phyloP scores from a whole-genome alignment of 202 grass and related monocot genomes.

The Miscanthus sacchariflorus region DNA sequence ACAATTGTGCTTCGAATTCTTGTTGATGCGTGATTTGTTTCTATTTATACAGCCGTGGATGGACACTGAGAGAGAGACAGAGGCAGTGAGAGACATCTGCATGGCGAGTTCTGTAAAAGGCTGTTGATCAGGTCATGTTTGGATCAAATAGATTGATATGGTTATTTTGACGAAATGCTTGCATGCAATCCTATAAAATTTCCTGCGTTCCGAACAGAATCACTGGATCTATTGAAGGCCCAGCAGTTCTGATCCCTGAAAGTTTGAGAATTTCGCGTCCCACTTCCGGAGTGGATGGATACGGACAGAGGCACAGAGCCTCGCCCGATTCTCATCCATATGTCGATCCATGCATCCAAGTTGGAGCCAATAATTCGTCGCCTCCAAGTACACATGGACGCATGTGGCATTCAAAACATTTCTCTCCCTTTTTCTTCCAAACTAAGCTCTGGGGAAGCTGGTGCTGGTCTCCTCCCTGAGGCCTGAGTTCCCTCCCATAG shows the following conservation, averaged over 20 bases:
- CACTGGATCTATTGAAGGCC: not conserved
- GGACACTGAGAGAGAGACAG: not conserved
- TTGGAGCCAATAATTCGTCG: slow-evolving; percentile 48
- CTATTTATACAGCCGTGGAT: slow-evolving; percentile 13
- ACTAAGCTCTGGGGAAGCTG: not conserved
- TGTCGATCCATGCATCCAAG: slow-evolving; percentile 30
- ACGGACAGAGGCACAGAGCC: not conserved
- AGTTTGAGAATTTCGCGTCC: not conserved
- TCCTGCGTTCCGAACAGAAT: not conserved
- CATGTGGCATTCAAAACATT: slow-evolving; percentile 62
- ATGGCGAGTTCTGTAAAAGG: not conserved
- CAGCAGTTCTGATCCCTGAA: not conserved
- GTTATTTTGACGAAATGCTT: not conserved
- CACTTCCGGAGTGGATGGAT: not conserved
- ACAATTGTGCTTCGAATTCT: slow-evolving; percentile 12
- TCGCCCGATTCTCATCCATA: slow-evolving; percentile 31
- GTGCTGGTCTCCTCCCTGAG: slow-evolving; percentile 10
- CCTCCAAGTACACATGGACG: slow-evolving; percentile 56
- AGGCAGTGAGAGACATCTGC: not conserved
- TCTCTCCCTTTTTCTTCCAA: slow-evolving; percentile 23
- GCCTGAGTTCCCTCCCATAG: not conserved
- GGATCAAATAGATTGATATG: not conserved
- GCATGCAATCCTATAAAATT: not conserved
- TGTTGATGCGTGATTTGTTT: slow-evolving; percentile 8
- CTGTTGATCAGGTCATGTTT: not conserved